phyloP scores from a whole-genome alignment of 2,329 filamentous ascomycete genomes.

The Nothopassalora personata region DNA sequence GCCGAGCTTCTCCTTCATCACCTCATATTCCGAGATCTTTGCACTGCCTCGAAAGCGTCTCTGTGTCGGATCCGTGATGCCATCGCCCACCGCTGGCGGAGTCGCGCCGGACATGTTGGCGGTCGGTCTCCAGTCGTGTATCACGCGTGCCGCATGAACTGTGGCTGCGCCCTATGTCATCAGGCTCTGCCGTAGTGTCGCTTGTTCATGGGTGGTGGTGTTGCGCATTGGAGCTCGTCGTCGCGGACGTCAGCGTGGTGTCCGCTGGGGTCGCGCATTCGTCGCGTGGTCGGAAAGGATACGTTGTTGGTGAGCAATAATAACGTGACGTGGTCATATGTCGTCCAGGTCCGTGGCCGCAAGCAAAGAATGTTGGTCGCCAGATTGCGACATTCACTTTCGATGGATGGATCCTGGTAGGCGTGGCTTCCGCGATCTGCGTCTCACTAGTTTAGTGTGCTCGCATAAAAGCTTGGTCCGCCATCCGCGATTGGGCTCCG shows the following conservation, averaged over 20 bases:
- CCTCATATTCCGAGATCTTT: conserved; percentile 71
- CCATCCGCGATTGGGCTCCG: background rate
- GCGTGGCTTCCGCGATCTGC: background rate
- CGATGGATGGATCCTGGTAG: background rate
- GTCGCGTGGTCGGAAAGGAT: background rate
- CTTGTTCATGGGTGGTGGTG: background rate
- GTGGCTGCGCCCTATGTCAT: background rate
- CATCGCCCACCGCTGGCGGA: conserved; percentile 31
- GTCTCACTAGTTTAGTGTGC: background rate
- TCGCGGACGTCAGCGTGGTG: background rate
- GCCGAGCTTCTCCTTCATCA: conserved; percentile 71
- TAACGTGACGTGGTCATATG: background rate
- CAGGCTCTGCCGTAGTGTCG: background rate
- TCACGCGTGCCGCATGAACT: background rate
- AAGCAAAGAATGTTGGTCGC: background rate
- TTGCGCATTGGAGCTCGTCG: conserved; percentile 5
- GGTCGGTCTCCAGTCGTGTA: background rate
- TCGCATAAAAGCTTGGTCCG: background rate
- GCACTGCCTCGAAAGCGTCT: conserved; percentile 77
- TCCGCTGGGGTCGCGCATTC: background rate
- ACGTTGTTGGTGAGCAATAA: background rate
- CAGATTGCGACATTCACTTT: background rate
- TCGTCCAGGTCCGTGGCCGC: background rate
- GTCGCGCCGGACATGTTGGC: conserved; percentile 41
- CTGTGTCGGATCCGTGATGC: conserved; percentile 44